phyloP scores from a whole-genome alignment of 83 land plant species.

The Picea engelmannii region DNA sequence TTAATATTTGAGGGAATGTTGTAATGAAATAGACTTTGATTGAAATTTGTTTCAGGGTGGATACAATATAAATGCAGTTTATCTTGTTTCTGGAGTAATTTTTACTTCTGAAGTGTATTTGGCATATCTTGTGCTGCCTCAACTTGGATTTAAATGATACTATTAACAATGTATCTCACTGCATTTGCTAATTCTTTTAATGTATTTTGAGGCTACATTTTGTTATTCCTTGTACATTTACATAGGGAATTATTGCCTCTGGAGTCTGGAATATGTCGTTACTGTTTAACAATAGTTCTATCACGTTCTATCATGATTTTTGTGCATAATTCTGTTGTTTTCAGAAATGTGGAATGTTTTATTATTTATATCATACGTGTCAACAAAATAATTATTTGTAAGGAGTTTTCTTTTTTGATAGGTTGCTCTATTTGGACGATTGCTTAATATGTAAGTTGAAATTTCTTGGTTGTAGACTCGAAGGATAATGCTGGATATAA shows the following conservation, averaged over 20 bases:
- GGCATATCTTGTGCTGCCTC: too few relatives aligned
- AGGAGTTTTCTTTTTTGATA: background rate
- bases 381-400: background rate
- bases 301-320: background rate
- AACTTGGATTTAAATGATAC: too few relatives aligned
- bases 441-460: background rate
- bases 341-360: background rate
- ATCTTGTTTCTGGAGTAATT: too few relatives aligned
- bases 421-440: background rate
- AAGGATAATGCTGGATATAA: background rate
- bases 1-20: too few relatives aligned
- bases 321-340: background rate
- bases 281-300: background rate
- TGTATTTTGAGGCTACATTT: background rate
- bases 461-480: background rate
- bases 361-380: background rate
- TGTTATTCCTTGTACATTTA: background rate
- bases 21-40: too few relatives aligned
- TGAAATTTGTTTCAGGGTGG: too few relatives aligned
- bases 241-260: background rate
- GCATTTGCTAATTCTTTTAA: too few relatives aligned
- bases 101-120: too few relatives aligned
- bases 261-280: background rate
- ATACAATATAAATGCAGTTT: too few relatives aligned
- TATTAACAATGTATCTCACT: too few relatives aligned